Conservation (phyloP, 768 basidiomycete species). For the Clavaria fumosa region DNA sequence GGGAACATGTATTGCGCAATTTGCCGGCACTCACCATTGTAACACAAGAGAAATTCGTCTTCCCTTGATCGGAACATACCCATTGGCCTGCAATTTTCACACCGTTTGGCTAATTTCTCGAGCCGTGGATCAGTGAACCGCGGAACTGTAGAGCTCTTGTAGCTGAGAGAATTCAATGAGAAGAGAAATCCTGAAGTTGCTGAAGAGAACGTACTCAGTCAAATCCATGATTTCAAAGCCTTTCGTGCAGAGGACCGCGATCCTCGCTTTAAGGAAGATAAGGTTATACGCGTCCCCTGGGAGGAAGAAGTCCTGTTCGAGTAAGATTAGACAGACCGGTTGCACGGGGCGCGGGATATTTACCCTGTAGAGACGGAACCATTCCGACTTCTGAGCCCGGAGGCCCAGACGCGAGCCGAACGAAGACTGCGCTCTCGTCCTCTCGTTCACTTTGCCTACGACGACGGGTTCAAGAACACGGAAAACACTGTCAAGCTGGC, state of each 20-base stretch:
- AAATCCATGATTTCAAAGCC: slow-evolving; percentile 98
- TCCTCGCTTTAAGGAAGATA: slow-evolving; percentile 84
- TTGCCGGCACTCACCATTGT: slow-evolving; percentile 53
- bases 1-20: neutral
- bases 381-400: slow-evolving; percentile 71
- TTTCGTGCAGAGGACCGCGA: slow-evolving; percentile 84
- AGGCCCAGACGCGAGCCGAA: slow-evolving; percentile 63
- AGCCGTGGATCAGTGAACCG: slow-evolving; percentile 54
- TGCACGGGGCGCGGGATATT: neutral
- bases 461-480: slow-evolving; percentile 96
- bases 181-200: neutral
- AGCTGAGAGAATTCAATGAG: slow-evolving; percentile 26
- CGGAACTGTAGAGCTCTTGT: slow-evolving; percentile 82
- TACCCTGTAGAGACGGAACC: slow-evolving; percentile 81
- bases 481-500: slow-evolving; percentile 77
- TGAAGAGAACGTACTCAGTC: slow-evolving; percentile 46
- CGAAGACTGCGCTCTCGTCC: slow-evolving; percentile 51
- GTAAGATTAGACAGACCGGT: neutral
- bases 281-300: slow-evolving; percentile 84
- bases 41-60: slow-evolving; percentile 87
- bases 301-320: slow-evolving; percentile 68
- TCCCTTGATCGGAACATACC: slow-evolving; percentile 91
- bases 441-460: slow-evolving; percentile 74
- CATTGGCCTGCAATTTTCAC: slow-evolving; percentile 73
- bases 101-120: slow-evolving; percentile 64